Base-by-base conservation (phyloP, 352 stramenopile genomes). In the Saprolegnia diclina region DNA sequence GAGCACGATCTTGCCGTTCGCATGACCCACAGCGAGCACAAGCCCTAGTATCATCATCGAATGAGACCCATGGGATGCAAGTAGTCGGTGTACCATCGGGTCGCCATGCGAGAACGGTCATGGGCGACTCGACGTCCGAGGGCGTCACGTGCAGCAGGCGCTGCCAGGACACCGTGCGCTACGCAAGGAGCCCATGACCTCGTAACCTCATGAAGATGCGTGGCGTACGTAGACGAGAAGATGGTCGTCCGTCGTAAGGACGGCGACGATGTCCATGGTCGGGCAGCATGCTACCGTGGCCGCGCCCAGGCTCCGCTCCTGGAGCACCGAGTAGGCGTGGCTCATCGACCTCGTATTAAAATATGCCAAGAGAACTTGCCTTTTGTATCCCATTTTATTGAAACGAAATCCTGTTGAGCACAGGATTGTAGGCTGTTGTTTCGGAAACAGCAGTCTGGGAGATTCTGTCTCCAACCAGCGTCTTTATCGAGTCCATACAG, bases 91-190 rank as follows among this genome's bases (percentile, higher is more conserved):
- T 46, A 69, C 63, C 85, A 48, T 91, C 77, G 1, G 83, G 83
- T 65, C 77, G 85, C 85, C 85, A 94, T 24, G 55, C 78, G 29
- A 94, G 13, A 10, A 73, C 71, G 65, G 76, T 56, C 63, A 90
- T 82, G 52, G 88, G 76, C 4, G 85, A 82, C 18, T 57, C 63
- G 19, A 89, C 72, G 26, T 91, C 79, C 1, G 81, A 81, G 21
- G 81, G 74, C 64, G 88, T 87, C 50, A 91, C 65, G 40, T 91
- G 82, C 54, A 94, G 52, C 62, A 91, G 54, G 10, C 82, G 83
- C 56, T 92, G 85, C 85, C 85, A 94, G 16, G 80, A 88, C 0
- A 88, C 80, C 45, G 82, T 87, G 32, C 83, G 81, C 85, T 94
- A 68, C 18, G 21, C 56, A 38, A 45, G 59, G 32, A 53, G 32